Base-by-base conservation (phyloP, 1,284 basidiomycete genomes). In the Rhodotorula sp. region DNA sequence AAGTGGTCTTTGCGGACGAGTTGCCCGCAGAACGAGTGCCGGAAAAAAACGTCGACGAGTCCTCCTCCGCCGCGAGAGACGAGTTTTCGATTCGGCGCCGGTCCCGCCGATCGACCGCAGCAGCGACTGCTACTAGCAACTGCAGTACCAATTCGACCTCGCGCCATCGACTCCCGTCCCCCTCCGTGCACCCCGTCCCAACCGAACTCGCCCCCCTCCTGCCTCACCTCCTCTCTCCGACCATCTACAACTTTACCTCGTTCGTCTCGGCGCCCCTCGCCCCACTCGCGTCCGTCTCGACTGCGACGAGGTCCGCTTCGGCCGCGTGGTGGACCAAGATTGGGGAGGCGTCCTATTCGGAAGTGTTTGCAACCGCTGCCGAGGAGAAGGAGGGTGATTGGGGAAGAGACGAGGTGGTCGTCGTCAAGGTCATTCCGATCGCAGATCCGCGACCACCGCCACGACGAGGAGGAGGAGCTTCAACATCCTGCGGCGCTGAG, bases 321-420 rank as follows among this genome's bases (percentile, higher is more conserved):
- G 34, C 43, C 4, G 31, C 63, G 10, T 56, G 28, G 18, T 79
- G 78, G 78, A 84, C 83, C 73, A 99, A 99, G 82, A 89, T 97
- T 65, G 95, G 95, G 59, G 95, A 99, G 82, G 95, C 95, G 18
- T 93, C 91, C 61, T 99, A 91, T 81, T 97, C 93, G 0, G 95
- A 99, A 79, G 97, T 99, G n/a, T 99, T 93, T 82, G 89, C 89
- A 6, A 88, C 94, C 62, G 88, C 88, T 18, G 62, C 48, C 28
- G 72, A 38, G 55, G 66, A 63, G 15, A 28, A 7, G n/a, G 54
- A 52, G 10, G n/a, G 23, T 52, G 34, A 10, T 52, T 28, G 74
- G 65, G 7, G 70, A 72, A 62, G 86, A 89, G 38, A 43, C 26
- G 54, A 26, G 15, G 18, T 26, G 75, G 87, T 92, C 49, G 93